Evolutionary conservation across 495 filamentous ascomycete genomes (phyloP).

Genomic region (Acidomyces sp.): DNA sequence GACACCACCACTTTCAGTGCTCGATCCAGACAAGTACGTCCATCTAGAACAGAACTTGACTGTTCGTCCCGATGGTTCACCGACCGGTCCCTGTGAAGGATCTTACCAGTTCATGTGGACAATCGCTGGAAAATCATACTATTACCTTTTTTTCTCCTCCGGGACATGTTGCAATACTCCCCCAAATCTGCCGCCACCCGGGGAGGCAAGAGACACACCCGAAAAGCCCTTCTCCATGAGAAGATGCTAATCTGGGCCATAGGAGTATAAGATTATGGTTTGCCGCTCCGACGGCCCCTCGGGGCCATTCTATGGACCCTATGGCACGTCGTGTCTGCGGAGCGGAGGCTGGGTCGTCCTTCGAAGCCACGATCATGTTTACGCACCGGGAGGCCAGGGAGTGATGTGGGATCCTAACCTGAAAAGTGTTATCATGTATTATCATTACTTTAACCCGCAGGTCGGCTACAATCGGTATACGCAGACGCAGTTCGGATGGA

Average conservation of each 20-base stretch:
- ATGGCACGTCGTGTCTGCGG: not conserved
- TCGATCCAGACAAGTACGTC: conserved; percentile 32
- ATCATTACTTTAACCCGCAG: not conserved
- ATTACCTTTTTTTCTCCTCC: conserved; percentile 53
- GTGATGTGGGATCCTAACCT: not conserved
- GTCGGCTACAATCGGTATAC: not conserved
- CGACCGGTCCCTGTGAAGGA: conserved; percentile 34
- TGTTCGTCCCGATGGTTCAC: conserved; percentile 20
- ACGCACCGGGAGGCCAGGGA: not conserved
- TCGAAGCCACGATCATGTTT: not conserved
- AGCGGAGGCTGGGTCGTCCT: not conserved
- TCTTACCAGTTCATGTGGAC: conserved; percentile 35
- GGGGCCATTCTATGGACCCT: not conserved
- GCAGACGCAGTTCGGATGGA: not conserved
- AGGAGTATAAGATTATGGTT: conserved; percentile 55
- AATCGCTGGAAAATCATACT: conserved; percentile 37
- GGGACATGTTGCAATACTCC: conserved; percentile 50
- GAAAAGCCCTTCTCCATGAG: too few species aligned
- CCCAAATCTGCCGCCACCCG: conserved; percentile 34
- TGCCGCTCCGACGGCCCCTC: conserved; percentile 36
- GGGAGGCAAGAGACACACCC: too few species aligned
- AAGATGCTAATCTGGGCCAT: too few species aligned
- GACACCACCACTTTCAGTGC: not conserved
- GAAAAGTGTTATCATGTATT: not conserved
- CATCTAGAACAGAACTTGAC: conserved; percentile 39